Conservation (phyloP, 371 early-diverging fungal species). For the Zopfochytrium polystomum region DNA sequence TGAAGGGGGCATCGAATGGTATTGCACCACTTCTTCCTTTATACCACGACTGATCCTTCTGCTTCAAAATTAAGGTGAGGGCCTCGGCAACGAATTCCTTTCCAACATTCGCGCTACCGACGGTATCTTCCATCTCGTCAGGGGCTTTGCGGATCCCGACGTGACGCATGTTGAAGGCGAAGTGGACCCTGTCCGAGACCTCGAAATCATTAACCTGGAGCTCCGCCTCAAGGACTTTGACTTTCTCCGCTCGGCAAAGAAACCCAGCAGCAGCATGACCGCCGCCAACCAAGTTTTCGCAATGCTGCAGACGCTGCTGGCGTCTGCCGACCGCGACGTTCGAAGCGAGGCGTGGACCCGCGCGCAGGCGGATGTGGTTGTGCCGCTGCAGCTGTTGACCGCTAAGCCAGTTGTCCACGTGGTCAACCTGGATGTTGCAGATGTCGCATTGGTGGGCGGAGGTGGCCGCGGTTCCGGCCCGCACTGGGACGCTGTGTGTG, state of each 20-base stretch:
- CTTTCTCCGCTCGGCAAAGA: slow-evolving; percentile 1
- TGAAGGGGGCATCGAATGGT: slow-evolving; percentile 58
- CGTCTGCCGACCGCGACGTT: slow-evolving; percentile 72
- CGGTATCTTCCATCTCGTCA: slow-evolving; percentile 97
- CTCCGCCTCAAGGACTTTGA: slow-evolving; percentile 63
- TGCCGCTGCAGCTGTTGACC: slow-evolving; percentile 86
- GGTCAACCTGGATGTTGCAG: slow-evolving; percentile 82
- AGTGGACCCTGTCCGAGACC: slow-evolving; percentile 92
- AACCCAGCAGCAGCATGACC: slow-evolving; percentile 1
- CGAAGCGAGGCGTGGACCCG: slow-evolving; percentile 69
- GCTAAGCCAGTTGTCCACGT: slow-evolving; percentile 98
- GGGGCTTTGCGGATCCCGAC: slow-evolving; percentile 34
- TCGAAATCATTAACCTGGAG: slow-evolving; percentile 95
- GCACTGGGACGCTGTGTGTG: not conserved
- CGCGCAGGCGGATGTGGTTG: slow-evolving; percentile 88
- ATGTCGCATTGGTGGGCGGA: slow-evolving; percentile 73
- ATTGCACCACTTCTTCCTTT: not conserved
- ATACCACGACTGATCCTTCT: too few relatives aligned
- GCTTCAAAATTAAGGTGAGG: slow-evolving; percentile 57
- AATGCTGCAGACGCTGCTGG: slow-evolving; percentile 65
- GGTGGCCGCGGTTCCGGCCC: slow-evolving; percentile 22
- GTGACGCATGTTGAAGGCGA: slow-evolving; percentile 44
- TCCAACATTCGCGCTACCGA: slow-evolving; percentile 96
- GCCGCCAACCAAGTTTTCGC: slow-evolving; percentile 17
- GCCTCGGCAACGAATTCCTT: slow-evolving; percentile 95